These are phyloP conservation scores for Eucalyptus cladocalyx DNA, from an alignment of 345 rosid genomes.

Conservation along the genomic window DNA sequence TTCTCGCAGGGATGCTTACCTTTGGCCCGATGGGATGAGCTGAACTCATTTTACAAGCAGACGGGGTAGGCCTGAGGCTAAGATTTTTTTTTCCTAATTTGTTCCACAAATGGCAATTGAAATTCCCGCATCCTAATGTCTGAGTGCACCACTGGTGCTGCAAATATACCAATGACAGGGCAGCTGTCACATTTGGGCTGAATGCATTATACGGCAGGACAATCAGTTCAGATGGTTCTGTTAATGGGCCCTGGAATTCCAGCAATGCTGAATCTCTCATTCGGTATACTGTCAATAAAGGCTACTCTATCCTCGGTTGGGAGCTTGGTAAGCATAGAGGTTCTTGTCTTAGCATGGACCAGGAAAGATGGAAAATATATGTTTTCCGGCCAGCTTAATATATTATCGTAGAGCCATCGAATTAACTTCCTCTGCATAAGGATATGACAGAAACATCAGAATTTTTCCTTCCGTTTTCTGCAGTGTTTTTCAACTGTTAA, in stretches of 20 bases:
- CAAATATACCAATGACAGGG: constrained; percentile 3
- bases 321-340: constrained; percentile 30
- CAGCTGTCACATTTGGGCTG: constrained; percentile 23
- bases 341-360: background rate
- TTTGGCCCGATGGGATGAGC: constrained; percentile 59
- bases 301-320: constrained; percentile 25
- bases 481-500: background rate
- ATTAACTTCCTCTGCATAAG: background rate
- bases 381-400: background rate
- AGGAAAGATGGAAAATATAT: background rate
- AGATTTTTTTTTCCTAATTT: background rate
- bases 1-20: constrained; percentile 59
- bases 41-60: constrained; percentile 31
- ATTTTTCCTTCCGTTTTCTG: background rate
- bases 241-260: constrained; percentile 29
- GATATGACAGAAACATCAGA: background rate
- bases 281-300: constrained; percentile 24
- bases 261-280: constrained; percentile 27
- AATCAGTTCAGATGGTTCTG: constrained; percentile 4
- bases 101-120: background rate
- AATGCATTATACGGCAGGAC: constrained; percentile 26
- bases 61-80: constrained; percentile 24
- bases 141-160: background rate
- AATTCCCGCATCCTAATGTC: too few relatives aligned
- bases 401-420: background rate